These are phyloP conservation scores for Termitomyces sp. DNA, from an alignment of 1,284 basidiomycete genomes.

Conservation along the genomic window DNA sequence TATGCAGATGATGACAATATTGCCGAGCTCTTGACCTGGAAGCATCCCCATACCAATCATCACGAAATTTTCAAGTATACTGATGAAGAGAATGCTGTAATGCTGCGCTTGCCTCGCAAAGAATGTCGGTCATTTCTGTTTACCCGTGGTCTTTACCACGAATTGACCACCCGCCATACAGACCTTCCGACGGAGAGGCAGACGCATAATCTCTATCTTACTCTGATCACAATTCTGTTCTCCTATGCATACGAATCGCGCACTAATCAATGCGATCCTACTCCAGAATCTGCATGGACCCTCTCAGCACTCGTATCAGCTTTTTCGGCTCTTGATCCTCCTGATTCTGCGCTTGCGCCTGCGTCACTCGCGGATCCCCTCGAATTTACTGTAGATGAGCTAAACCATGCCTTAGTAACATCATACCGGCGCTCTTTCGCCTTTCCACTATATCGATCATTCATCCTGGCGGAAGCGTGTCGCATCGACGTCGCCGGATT, in stretches of 20 bases:
- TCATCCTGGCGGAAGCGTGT: slow-evolving; percentile 63
- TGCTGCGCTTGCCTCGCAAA: slow-evolving; percentile 68
- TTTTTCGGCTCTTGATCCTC: slow-evolving; percentile 73
- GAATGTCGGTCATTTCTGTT: slow-evolving; percentile 52
- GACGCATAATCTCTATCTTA: slow-evolving; percentile 58
- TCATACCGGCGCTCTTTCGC: slow-evolving; percentile 69
- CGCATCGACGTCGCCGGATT: slow-evolving; percentile 55
- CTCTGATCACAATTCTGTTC: slow-evolving; percentile 65
- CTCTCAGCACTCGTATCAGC: slow-evolving; percentile 63
- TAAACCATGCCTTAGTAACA: slow-evolving; percentile 45
- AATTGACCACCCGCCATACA: slow-evolving; percentile 23
- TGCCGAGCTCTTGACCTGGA: slow-evolving; percentile 60
- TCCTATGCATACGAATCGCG: slow-evolving; percentile 73
- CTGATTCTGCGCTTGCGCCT: slow-evolving; percentile 22
- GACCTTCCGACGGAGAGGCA: slow-evolving; percentile 55
- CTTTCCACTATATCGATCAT: slow-evolving; percentile 76
- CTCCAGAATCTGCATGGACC: slow-evolving; percentile 81
- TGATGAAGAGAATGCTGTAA: slow-evolving; percentile 61
- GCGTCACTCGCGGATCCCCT: slow-evolving; percentile 19
- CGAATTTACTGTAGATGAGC: slow-evolving; percentile 40
- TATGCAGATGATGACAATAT: slow-evolving; percentile 72
- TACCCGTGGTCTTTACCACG: slow-evolving; percentile 1
- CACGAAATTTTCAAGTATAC: slow-evolving; percentile 46
- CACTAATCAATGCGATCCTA: slow-evolving; percentile 69
- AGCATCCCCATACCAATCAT: slow-evolving; percentile 40